A percentile compares a stretch with the other conserved stretches of the same genome.
phyloP scores from a whole-genome alignment of 306 rosid species.

The Quercus dentata region DNA sequence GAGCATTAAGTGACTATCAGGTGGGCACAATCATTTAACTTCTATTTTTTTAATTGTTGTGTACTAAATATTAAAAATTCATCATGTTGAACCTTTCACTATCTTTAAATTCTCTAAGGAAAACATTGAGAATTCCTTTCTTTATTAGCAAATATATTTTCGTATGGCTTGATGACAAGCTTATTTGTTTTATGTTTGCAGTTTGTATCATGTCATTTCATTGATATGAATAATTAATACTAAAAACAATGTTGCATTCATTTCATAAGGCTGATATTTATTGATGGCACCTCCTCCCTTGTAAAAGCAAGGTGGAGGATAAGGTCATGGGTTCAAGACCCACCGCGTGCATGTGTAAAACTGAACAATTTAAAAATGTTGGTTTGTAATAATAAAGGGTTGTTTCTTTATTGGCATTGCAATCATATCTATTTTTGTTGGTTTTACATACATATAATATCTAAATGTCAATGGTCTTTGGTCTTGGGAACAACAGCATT shows the following conservation, averaged over 20 bases:
- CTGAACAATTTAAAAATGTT: too few relatives aligned
- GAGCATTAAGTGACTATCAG: constrained; percentile 86
- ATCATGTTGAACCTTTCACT: neutral
- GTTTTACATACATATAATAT: neutral
- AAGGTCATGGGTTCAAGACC: too few relatives aligned
- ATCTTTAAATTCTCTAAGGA: neutral
- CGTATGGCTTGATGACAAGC: neutral
- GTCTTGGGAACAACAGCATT: neutral
- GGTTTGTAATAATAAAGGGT: neutral
- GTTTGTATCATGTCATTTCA: neutral
- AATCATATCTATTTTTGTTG: neutral
- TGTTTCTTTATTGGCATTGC: neutral
- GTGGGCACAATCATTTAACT: constrained; percentile 28
- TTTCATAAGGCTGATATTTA: neutral
- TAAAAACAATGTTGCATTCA: neutral
- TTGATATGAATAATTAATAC: too few relatives aligned
- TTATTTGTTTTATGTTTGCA: neutral
- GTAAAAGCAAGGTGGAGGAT: too few relatives aligned
- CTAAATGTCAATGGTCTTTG: neutral
- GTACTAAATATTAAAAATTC: neutral
- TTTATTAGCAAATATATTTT: neutral
- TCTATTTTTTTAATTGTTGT: constrained; percentile 7
- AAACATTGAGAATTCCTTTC: neutral
- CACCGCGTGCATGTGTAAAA: too few relatives aligned
- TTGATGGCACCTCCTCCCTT: neutral